A percentile compares a stretch with the other conserved stretches of the same genome.
Evolutionary conservation across 108 stramenopile species (phyloP).

Genomic region (Cyclotella sp.): DNA sequence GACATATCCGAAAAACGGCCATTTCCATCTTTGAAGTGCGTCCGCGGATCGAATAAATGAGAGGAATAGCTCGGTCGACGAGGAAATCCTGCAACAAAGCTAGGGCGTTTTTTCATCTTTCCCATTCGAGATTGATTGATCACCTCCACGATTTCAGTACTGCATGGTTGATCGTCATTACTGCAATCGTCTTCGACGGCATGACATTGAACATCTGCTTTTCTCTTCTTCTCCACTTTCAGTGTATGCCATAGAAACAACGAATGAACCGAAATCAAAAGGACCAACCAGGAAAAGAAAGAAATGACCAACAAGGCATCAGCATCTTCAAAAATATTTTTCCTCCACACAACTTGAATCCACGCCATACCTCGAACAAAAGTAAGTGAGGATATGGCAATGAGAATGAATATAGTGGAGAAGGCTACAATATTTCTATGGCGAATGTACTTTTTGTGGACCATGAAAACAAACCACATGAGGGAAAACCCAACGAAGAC

Average conservation of each 20-base stretch:
- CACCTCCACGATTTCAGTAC: not conserved
- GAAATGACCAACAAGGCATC: slow-evolving; percentile 35
- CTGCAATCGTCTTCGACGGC: not conserved
- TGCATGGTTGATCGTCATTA: not conserved
- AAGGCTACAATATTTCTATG: slow-evolving; percentile 42
- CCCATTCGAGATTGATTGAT: not conserved
- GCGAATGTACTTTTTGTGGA: slow-evolving; percentile 40
- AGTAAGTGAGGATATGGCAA: slow-evolving; percentile 24
- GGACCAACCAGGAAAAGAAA: slow-evolving; percentile 42
- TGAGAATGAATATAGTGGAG: slow-evolving; percentile 34
- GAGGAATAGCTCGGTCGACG: slow-evolving; percentile 26
- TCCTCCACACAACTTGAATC: slow-evolving; percentile 48
- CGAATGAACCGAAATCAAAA: slow-evolving; percentile 32
- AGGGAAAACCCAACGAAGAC: slow-evolving; percentile 29
- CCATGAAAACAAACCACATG: slow-evolving; percentile 50
- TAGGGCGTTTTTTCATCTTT: not conserved
- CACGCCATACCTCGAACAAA: slow-evolving; percentile 51
- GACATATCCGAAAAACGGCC: slow-evolving; percentile 22
- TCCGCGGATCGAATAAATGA: slow-evolving; percentile 48
- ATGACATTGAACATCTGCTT: not conserved
- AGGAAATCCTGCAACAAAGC: slow-evolving; percentile 14
- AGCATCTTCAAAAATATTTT: slow-evolving; percentile 22
- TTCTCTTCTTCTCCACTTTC: slow-evolving; percentile 28
- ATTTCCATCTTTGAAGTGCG: slow-evolving; percentile 34
- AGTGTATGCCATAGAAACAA: slow-evolving; percentile 45